These are phyloP conservation scores for Aristolochia californica DNA, from an alignment of 164 flowering plant genomes.

Conservation along the genomic window DNA sequence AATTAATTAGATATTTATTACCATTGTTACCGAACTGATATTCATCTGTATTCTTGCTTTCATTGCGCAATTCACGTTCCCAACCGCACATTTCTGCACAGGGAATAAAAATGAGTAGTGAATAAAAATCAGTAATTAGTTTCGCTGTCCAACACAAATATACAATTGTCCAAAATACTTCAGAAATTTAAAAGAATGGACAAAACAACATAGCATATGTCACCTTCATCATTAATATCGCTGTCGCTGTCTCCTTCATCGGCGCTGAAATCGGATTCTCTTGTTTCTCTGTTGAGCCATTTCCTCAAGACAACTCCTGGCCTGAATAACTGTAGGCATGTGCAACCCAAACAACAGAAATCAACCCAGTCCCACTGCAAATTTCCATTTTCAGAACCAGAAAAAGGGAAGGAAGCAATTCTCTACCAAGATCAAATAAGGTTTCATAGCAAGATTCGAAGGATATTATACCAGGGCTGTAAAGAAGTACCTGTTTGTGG, in stretches of 20 bases:
- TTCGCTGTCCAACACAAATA: neutral
- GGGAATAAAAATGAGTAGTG: neutral
- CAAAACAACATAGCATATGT: neutral
- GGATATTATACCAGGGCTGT: neutral
- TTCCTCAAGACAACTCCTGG: constrained; percentile 58
- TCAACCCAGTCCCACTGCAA: constrained; percentile 70
- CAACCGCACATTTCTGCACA: constrained; percentile 29
- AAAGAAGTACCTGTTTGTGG: neutral
- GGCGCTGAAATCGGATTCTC: constrained; percentile 70
- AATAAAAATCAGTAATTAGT: neutral
- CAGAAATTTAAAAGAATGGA: neutral
- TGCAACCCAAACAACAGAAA: constrained; percentile 75
- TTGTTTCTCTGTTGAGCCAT: constrained; percentile 57
- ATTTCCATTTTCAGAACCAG: constrained; percentile 1
- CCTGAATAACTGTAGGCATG: constrained; percentile 84
- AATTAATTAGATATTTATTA: constrained; percentile 5
- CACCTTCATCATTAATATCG: constrained; percentile 43
- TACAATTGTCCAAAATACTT: neutral
- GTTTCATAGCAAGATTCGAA: neutral
- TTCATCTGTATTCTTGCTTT: constrained; percentile 18
- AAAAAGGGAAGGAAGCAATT: neutral
- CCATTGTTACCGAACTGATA: constrained; percentile 30
- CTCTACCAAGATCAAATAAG: neutral
- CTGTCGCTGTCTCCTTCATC: constrained; percentile 53
- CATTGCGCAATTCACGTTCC: constrained; percentile 28